These are phyloP conservation scores for Aspergillus saccharolyticus DNA, from an alignment of 495 filamentous ascomycete genomes.

Conservation along the genomic window DNA sequence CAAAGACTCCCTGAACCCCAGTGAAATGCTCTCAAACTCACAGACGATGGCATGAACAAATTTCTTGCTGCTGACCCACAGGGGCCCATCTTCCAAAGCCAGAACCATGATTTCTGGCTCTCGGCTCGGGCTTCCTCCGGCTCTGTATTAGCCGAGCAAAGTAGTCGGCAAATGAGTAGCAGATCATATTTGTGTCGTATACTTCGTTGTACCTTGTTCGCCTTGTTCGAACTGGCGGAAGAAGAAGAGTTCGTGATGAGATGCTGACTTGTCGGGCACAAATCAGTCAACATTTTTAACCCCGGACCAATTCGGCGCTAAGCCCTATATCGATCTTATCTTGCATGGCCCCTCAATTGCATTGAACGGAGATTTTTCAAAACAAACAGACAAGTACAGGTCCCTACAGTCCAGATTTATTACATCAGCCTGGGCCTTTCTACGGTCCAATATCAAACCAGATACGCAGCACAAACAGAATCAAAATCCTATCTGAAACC, in stretches of 20 bases:
- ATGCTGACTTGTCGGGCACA: too few relatives aligned
- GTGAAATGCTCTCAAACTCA: not conserved
- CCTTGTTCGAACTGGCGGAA: too few relatives aligned
- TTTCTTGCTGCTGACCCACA: not conserved
- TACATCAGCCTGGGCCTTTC: not conserved
- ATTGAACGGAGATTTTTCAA: too few relatives aligned
- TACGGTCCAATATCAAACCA: not conserved
- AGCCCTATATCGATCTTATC: not conserved
- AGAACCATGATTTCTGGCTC: not conserved
- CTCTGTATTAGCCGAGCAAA: not conserved
- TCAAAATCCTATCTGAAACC: conserved; percentile 1
- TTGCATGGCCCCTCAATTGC: not conserved
- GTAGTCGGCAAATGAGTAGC: too few relatives aligned
- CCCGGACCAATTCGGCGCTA: not conserved
- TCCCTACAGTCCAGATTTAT: not conserved
- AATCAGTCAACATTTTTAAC: not conserved
- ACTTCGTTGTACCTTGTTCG: too few relatives aligned
- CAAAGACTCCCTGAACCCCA: not conserved
- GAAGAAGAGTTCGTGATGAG: too few relatives aligned
- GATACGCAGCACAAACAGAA: not conserved
- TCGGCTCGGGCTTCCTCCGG: not conserved
- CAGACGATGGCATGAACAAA: not conserved
- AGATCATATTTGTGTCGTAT: too few relatives aligned
- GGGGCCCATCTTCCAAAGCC: not conserved
- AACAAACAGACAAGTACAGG: too few relatives aligned